These are phyloP conservation scores for Cytidiella melzeri DNA, from an alignment of 768 basidiomycete genomes.

Conservation along the genomic window DNA sequence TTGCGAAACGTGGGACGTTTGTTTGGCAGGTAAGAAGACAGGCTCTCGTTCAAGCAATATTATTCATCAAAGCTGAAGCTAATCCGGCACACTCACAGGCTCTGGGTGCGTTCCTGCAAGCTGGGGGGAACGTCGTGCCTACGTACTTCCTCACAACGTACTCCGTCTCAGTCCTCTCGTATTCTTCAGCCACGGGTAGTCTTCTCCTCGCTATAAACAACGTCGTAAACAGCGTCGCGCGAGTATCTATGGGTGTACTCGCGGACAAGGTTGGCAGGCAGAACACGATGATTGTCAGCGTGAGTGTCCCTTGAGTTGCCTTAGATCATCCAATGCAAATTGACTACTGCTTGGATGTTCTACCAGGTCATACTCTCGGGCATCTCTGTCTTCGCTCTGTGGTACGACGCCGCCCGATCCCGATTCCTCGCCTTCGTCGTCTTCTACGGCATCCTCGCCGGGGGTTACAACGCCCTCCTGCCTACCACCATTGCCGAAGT, in stretches of 20 bases:
- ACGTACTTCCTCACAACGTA: constrained; percentile 39
- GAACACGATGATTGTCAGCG: constrained; percentile 36
- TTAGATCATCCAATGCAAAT: neutral
- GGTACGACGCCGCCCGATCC: constrained; percentile 32
- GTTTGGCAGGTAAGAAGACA: constrained; percentile 29
- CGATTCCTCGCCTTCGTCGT: constrained; percentile 37
- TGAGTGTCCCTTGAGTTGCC: constrained; percentile 6
- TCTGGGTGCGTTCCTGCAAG: constrained; percentile 36
- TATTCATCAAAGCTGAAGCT: too few relatives aligned
- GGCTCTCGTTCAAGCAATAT: neutral
- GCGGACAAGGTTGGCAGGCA: constrained; percentile 39
- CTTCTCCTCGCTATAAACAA: constrained; percentile 36
- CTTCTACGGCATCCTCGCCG: constrained; percentile 37
- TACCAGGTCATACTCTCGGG: constrained; percentile 33
- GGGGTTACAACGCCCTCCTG: constrained; percentile 39
- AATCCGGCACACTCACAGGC: constrained; percentile 20
- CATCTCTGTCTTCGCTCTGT: constrained; percentile 35
- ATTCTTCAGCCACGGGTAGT: constrained; percentile 31
- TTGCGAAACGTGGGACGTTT: constrained; percentile 36
- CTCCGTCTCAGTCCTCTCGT: constrained; percentile 33
- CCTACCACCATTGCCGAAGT: constrained; percentile 39
- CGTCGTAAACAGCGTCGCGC: constrained; percentile 37
- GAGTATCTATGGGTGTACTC: constrained; percentile 34
- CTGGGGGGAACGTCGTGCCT: constrained; percentile 39
- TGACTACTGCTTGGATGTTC: constrained; percentile 7